Evolutionary conservation across 768 basidiomycete species (phyloP).

Genomic region (Russula foetens): DNA sequence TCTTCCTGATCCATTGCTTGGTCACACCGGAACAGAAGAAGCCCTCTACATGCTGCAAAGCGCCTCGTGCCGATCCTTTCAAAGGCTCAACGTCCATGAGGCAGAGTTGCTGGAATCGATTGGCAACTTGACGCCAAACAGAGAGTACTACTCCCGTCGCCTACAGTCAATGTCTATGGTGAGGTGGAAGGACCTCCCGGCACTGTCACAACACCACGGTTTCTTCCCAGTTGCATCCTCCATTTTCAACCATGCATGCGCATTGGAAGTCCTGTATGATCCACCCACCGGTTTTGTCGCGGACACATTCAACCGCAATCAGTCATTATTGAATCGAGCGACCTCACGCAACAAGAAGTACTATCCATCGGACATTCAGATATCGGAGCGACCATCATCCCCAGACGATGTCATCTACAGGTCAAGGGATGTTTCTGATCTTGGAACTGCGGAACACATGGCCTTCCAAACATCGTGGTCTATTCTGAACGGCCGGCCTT

Average conservation of each 20-base stretch:
- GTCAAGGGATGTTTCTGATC: neutral
- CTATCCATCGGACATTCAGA: neutral
- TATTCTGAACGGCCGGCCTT: neutral
- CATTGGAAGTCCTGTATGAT: neutral
- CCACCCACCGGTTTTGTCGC: neutral
- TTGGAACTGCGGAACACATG: neutral
- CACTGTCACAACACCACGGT: too few relatives aligned
- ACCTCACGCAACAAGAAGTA: neutral
- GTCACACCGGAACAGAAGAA: neutral
- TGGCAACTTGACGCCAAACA: neutral
- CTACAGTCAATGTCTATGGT: neutral
- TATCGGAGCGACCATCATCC: neutral
- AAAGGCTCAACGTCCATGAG: neutral
- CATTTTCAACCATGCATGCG: too few relatives aligned
- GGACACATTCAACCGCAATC: neutral
- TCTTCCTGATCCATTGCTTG: neutral
- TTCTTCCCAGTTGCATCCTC: too few relatives aligned
- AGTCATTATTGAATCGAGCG: neutral
- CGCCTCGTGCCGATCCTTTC: neutral
- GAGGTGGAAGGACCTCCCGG: neutral
- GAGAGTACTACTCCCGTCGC: neutral
- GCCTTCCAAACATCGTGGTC: constrained; percentile 3
- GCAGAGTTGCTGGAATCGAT: neutral
- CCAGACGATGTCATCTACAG: neutral
- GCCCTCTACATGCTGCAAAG: neutral